These are phyloP conservation scores for Starmerella davenportii DNA, from an alignment of 805 yeast genomes.

Conservation along the genomic window DNA sequence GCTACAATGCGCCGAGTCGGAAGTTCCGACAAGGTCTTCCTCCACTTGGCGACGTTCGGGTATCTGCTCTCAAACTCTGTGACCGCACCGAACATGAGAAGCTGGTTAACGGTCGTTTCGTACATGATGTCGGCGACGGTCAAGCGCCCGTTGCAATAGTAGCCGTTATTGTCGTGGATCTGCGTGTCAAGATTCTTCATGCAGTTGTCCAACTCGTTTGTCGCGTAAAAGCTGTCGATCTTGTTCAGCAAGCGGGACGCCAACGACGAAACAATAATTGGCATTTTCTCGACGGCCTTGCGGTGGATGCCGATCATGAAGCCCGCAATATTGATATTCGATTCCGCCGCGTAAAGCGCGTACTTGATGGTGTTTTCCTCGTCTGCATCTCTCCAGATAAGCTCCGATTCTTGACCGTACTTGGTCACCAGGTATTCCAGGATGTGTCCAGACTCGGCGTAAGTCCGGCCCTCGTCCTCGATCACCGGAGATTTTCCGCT, in stretches of 20 bases:
- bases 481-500: slow-evolving; percentile 48
- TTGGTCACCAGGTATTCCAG: slow-evolving; percentile 33
- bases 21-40: slow-evolving; percentile 5
- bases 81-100: slow-evolving; percentile 2
- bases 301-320: slow-evolving; percentile 25
- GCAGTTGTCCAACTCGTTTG: slow-evolving; percentile 29
- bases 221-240: slow-evolving; percentile 32
- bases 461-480: slow-evolving; percentile 27
- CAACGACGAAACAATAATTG: slow-evolving; percentile 17
- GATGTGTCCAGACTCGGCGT: slow-evolving; percentile 48
- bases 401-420: slow-evolving; percentile 29
- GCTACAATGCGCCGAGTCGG: slow-evolving; percentile 4
- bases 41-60: slow-evolving; percentile 14
- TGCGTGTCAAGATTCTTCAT: slow-evolving; percentile 28
- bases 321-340: slow-evolving; percentile 36
- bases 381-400: slow-evolving; percentile 26
- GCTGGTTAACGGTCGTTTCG: slow-evolving; percentile 6
- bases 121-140: slow-evolving; percentile 44
- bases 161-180: slow-evolving; percentile 32
- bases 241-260: slow-evolving; percentile 29
- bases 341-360: slow-evolving; percentile 43
- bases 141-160: slow-evolving; percentile 40
- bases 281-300: slow-evolving; percentile 18
- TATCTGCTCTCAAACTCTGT: slow-evolving; percentile 4
- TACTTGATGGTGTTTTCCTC: slow-evolving; percentile 32